A percentile compares a stretch with the other conserved stretches of the same genome.
These are phyloP conservation scores for Colletotrichum scovillei DNA, from an alignment of 2,329 filamentous ascomycete species.

Conservation along the genomic window DNA sequence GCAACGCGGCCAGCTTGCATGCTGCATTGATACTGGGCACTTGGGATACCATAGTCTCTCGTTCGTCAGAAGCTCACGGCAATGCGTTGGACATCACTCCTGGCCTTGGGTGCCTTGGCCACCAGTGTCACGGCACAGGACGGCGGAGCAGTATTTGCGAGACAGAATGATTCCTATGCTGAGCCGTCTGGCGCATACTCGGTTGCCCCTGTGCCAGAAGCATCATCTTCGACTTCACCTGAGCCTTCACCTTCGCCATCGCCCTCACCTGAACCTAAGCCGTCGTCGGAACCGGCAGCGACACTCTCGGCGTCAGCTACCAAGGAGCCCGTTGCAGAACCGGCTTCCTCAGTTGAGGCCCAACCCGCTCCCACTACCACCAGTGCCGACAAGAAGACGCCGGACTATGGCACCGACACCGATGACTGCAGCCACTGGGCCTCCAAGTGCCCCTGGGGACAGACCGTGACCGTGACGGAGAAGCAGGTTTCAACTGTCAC, in stretches of 20 bases:
- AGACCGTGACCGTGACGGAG: slow-evolving; percentile 26
- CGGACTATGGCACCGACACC: slow-evolving; percentile 19
- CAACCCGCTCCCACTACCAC: slow-evolving; percentile 14
- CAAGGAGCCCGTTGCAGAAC: background rate
- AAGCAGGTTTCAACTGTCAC: slow-evolving; percentile 1
- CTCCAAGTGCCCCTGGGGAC: slow-evolving; percentile 29
- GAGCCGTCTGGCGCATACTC: background rate
- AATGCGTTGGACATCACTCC: slow-evolving; percentile 21
- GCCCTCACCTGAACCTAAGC: background rate
- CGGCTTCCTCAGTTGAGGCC: background rate
- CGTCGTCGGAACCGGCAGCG: background rate
- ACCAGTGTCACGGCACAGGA: slow-evolving; percentile 16
- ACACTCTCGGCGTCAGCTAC: background rate
- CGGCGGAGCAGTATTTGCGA: slow-evolving; percentile 2
- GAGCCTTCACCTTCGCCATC: background rate
- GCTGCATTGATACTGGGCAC: slow-evolving; percentile 8
- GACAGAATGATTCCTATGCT: slow-evolving; percentile 16
- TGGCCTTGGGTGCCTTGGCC: slow-evolving; percentile 24
- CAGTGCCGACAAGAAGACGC: slow-evolving; percentile 4
- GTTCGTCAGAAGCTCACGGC: slow-evolving; percentile 2
- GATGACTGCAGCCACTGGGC: slow-evolving; percentile 29
- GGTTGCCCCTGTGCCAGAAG: background rate
- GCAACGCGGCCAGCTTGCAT: slow-evolving; percentile 15
- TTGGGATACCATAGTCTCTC: slow-evolving; percentile 11
- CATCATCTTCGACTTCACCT: background rate